Percentiles rank a stretch among this genome's conserved stretches.
Conservation (phyloP, 179 eudicot genomes). For the Sideroxylon spinosum region DNA sequence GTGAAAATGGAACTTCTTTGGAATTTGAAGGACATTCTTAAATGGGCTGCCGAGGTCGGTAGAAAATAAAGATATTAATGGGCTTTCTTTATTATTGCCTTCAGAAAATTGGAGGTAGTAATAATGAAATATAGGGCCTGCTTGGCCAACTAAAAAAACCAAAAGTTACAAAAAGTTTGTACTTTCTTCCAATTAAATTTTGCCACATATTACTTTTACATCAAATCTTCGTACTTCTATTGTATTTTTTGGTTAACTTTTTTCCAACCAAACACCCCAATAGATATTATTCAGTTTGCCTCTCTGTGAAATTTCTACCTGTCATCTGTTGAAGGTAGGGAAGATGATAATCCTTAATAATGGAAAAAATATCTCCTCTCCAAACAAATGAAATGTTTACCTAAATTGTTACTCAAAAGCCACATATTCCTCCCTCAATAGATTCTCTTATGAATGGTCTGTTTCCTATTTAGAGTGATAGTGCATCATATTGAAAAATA, state of each 20-base stretch:
- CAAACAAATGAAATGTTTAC: not conserved
- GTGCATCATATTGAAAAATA: not conserved
- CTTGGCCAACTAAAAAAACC: no score
- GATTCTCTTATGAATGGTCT: not conserved
- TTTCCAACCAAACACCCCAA: no score
- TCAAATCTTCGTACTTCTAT: no score
- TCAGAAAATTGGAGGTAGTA: not conserved
- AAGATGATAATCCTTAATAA: not conserved
- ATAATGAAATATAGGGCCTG: not conserved
- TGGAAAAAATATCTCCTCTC: not conserved
- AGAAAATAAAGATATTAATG: not conserved
- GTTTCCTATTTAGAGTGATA: not conserved
- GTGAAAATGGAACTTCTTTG: not conserved
- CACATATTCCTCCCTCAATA: not conserved
- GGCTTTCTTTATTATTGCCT: slow-evolving; percentile 6
- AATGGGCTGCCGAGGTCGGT: not conserved
- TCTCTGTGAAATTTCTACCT: no score
- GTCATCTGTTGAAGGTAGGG: not conserved
- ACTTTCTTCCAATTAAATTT: no score
- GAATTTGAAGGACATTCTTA: not conserved
- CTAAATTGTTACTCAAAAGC: not conserved
- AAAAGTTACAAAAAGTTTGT: no score
- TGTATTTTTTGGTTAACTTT: no score
- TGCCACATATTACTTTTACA: no score
- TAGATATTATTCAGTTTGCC: no score